phyloP scores from a whole-genome alignment of 768 basidiomycete species.

The Mycena latifolia region DNA sequence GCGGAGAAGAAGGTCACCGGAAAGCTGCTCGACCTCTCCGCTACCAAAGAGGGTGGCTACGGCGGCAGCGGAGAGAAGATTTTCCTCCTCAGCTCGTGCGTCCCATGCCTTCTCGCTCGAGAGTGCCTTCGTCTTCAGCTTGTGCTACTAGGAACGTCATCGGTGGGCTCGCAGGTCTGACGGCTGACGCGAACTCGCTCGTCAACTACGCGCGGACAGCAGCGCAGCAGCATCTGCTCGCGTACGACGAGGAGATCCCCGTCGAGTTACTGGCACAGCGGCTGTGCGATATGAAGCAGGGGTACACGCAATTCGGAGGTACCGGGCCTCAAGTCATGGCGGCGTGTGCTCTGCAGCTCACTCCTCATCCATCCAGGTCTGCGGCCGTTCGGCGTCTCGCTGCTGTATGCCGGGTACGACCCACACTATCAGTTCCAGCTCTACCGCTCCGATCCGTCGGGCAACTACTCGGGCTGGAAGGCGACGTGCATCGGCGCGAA shows the following conservation, averaged over 20 bases:
- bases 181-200: constrained; percentile 97
- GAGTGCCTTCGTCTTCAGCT: background rate
- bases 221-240: constrained; percentile 89
- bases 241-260: constrained; percentile 97
- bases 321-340: constrained; percentile 37
- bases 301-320: constrained; percentile 98
- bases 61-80: constrained; percentile 99
- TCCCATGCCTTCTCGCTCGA: constrained; percentile 29
- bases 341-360: background rate
- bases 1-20: constrained; percentile 99
- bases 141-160: constrained; percentile 83
- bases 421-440: constrained; percentile 96
- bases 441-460: constrained; percentile 98
- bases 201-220: constrained; percentile 94
- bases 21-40: constrained; percentile 93
- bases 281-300: constrained; percentile 97
- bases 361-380: constrained; percentile 71
- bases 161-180: constrained; percentile 94
- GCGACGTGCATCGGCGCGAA: constrained; percentile 99
- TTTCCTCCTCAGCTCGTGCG: constrained; percentile 92
- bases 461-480: constrained; percentile 99
- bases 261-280: constrained; percentile 95
- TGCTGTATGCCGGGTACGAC: constrained; percentile 97
- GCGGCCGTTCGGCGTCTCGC: constrained; percentile 97
- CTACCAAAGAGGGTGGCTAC: constrained; percentile 88